A percentile compares a stretch with the other conserved stretches of the same genome.
Conservation (phyloP, 2,329 filamentous ascomycete genomes). For the Scleromitrula shiraiana region DNA sequence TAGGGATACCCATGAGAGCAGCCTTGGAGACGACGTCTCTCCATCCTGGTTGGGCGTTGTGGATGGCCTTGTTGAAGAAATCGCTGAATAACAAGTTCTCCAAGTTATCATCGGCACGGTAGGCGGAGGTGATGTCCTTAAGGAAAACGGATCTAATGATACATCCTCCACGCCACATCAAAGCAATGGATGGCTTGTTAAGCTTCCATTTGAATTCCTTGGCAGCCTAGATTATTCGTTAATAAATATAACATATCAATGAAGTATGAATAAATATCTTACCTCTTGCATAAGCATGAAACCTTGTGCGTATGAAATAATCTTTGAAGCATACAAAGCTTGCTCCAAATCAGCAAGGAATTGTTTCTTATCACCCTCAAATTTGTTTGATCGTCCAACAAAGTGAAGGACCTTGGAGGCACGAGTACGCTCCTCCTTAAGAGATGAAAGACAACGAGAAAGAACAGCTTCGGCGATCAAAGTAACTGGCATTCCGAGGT, state of each 20-base stretch:
- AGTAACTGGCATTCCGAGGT: slow-evolving; percentile 97
- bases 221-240: slow-evolving; percentile 79
- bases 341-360: slow-evolving; percentile 98
- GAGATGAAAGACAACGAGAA: slow-evolving; percentile 82
- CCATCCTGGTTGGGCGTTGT: slow-evolving; percentile 91
- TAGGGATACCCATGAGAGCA: slow-evolving; percentile 90
- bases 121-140: slow-evolving; percentile 97
- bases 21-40: slow-evolving; percentile 85
- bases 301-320: slow-evolving; percentile 98
- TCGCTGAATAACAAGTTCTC: slow-evolving; percentile 98
- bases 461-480: slow-evolving; percentile 97
- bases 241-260: too few relatives aligned
- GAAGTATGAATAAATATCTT: slow-evolving; percentile 13
- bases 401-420: slow-evolving; percentile 71
- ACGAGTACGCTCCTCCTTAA: slow-evolving; percentile 86
- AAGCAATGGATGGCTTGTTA: slow-evolving; percentile 98
- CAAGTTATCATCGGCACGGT: slow-evolving; percentile 87
- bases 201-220: slow-evolving; percentile 97
- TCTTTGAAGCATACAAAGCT: slow-evolving; percentile 98
- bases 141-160: slow-evolving; percentile 99
- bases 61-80: slow-evolving; percentile 99
- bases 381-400: slow-evolving; percentile 66
- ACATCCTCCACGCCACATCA: slow-evolving; percentile 99
- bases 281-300: slow-evolving; percentile 99
- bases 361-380: slow-evolving; percentile 83